Percentiles rank a stretch among this genome's conserved stretches.
Conservation (phyloP, 2,329 filamentous ascomycete species). For the Pseudocercospora pini-densiflorae region DNA sequence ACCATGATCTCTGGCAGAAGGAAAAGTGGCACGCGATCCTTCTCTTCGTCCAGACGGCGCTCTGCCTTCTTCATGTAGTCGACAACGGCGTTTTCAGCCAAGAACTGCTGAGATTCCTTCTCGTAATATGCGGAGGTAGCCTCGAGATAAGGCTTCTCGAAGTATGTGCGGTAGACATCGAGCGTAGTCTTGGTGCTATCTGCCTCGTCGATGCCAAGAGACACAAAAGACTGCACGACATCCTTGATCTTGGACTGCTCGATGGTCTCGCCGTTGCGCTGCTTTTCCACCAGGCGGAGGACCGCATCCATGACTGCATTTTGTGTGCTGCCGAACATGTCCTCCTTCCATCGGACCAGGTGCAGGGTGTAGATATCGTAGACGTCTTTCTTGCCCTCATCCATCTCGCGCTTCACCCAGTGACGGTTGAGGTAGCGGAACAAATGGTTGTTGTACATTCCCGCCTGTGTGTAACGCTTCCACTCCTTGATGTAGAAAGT, state of each 20-base stretch:
- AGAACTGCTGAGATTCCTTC: conserved; percentile 89
- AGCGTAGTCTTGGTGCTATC: conserved; percentile 93
- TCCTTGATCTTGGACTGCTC: conserved; percentile 97
- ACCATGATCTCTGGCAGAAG: conserved; percentile 87
- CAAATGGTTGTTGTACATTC: conserved; percentile 96
- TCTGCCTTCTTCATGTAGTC: conserved; percentile 99
- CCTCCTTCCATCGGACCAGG: conserved; percentile 90
- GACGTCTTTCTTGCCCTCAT: conserved; percentile 97
- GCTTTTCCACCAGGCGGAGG: conserved; percentile 92
- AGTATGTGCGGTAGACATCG: conserved; percentile 90
- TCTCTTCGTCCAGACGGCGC: conserved; percentile 84
- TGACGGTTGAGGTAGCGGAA: conserved; percentile 97
- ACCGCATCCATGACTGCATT: conserved; percentile 94
- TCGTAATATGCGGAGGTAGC: conserved; percentile 87
- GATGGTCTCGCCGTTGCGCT: conserved; percentile 96
- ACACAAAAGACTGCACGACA: conserved; percentile 94
- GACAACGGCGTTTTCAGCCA: conserved; percentile 95
- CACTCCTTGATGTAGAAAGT: conserved; percentile 96
- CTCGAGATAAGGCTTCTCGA: conserved; percentile 87
- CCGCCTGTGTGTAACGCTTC: conserved; percentile 92
- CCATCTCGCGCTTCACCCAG: conserved; percentile 99
- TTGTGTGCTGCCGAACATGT: conserved; percentile 84
- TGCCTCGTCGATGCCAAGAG: conserved; percentile 88
- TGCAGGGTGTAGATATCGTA: conserved; percentile 98
- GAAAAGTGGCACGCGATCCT: conserved; percentile 89